A percentile compares a stretch with the other conserved stretches of the same genome.
Conservation (phyloP, 169 alveolate genomes). For the Eimeria sp. region DNA sequence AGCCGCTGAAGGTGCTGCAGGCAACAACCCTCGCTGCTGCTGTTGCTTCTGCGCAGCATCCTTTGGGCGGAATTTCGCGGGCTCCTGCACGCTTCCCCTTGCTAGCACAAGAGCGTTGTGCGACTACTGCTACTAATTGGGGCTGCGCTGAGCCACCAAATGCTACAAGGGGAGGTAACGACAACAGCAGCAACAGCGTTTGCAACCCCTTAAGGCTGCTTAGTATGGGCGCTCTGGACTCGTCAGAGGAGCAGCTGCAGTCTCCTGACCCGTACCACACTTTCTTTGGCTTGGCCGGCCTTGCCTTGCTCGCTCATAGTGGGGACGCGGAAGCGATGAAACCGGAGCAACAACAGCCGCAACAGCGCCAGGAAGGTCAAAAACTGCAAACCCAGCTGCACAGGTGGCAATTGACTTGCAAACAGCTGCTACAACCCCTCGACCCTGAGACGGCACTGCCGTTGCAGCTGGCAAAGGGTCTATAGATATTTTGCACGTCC, state of each 20-base stretch:
- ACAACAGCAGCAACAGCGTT: conserved; percentile 3
- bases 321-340: neutral
- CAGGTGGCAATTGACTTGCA: conserved; percentile 43
- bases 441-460: conserved; percentile 71
- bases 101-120: conserved; percentile 11
- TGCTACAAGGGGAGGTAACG: neutral
- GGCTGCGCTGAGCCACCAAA: neutral
- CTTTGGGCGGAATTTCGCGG: conserved; percentile 80
- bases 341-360: conserved; percentile 8
- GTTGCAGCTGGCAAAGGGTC: conserved; percentile 8
- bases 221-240: conserved; percentile 30
- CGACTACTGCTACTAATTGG: neutral
- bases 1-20: conserved; percentile 5
- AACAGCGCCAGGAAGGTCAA: neutral
- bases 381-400: conserved; percentile 1
- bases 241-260: conserved; percentile 44
- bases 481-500: neutral
- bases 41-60: conserved; percentile 56
- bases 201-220: conserved; percentile 30
- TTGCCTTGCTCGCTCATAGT: conserved; percentile 71
- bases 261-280: conserved; percentile 87
- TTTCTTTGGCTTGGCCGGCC: conserved; percentile 86
- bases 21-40: neutral
- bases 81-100: neutral
- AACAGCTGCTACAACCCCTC: conserved; percentile 22